These are phyloP conservation scores for Solidago caesia DNA, from an alignment of 129 eudicot genomes.

Conservation along the genomic window DNA sequence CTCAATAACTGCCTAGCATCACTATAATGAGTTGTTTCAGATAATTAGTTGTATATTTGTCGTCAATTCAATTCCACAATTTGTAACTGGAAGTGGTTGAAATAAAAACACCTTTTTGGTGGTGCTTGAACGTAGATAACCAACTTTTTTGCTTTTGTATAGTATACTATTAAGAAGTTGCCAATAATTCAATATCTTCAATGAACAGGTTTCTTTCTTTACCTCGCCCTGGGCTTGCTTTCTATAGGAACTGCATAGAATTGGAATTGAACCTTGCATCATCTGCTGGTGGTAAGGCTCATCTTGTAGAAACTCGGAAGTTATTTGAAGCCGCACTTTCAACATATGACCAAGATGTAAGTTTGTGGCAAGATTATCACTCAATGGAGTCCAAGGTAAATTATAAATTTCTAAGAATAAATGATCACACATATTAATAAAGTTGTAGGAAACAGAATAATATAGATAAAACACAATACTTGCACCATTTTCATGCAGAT, in stretches of 20 bases:
- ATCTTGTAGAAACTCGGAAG: conserved; percentile 56
- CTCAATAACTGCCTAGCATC: conserved; percentile 1
- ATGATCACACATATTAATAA: conserved; percentile 3
- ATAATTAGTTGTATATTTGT: neutral
- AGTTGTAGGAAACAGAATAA: neutral
- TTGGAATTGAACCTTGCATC: conserved; percentile 69
- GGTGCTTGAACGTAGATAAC: neutral
- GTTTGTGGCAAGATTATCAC: conserved; percentile 81
- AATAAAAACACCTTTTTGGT: neutral
- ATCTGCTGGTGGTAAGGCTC: conserved; percentile 44
- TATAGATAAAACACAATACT: neutral
- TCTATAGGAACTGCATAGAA: conserved; percentile 68
- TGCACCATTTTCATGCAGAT: conserved; percentile 44
- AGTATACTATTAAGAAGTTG: neutral
- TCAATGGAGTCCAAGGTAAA: conserved; percentile 77
- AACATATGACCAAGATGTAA: conserved; percentile 63
- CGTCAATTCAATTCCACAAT: neutral
- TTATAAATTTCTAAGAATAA: neutral
- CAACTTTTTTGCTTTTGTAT: neutral
- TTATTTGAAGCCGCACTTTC: conserved; percentile 82
- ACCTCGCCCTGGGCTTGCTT: conserved; percentile 80
- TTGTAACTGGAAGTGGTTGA: neutral
- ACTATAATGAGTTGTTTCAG: neutral
- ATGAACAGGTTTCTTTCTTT: conserved; percentile 65
- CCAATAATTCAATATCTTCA: conserved; percentile 6